Evolutionary conservation across 176 grass and related monocot genomes (phyloP), one percentile per base, ranked within the genome.

Genomic region (Triticum monococcum): DNA sequence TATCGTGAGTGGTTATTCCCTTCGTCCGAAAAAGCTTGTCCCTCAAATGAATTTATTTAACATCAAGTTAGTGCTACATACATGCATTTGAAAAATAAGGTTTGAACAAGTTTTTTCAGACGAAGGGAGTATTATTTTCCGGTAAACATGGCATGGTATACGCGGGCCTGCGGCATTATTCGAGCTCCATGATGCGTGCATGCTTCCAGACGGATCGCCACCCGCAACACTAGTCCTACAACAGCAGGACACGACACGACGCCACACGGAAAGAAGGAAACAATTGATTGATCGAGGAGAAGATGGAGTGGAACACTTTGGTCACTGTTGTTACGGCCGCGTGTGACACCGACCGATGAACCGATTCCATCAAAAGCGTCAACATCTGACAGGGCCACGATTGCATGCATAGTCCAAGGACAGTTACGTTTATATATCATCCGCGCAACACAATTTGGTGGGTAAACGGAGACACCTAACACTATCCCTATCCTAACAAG

Each of bases 341-440:
- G 40, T 36, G 78, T 46, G 83, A 75, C 69, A 80, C 69, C 70
- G 59, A 76, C 77, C 38, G 72, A 75, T 50, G 14, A 75, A 75
- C 72, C 72, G 72, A 75, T 75, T 75, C 24, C 5, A 10, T 7
- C 28, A 81, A 18, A 81, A 81, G 83, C 77, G 83, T 81, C 77
- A 67, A 9, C 82, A 26, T 52, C 26, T 71, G n/a, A 46, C 4
- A 65, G 60, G 79, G 7, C 20, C 79, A 63, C 2, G 0, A 1
- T 38, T 60, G 18, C 31, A 2, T 37, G 14, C 52, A 57, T 57
- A 57, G 66, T 20, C 56, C 50, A 54, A 50, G 46, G 46, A 50
- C 46, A 50, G 46, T 50, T 50, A 1, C 46, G 46, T 50, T 50
- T 48, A 30, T 30, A 30, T 30, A 4, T 16, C 4, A 24, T 24